Conservation (phyloP, 176 grass and related monocot species). For the Paspalum notatum region DNA sequence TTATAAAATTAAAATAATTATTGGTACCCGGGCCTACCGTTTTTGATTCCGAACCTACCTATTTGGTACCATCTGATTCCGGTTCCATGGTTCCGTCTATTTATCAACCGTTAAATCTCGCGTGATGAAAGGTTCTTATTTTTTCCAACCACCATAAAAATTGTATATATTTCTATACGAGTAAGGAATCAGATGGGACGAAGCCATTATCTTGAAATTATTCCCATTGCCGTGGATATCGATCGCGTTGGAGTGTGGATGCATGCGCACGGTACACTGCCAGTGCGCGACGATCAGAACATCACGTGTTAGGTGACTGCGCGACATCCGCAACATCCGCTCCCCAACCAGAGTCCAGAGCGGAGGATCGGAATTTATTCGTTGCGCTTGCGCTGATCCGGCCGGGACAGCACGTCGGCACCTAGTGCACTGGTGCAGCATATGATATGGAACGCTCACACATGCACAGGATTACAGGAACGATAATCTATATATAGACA, state of each 20-base stretch:
- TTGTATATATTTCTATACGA: too few species aligned
- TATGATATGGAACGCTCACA: neutral
- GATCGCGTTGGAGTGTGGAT: neutral
- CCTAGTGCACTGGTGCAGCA: too few species aligned
- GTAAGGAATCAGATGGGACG: too few species aligned
- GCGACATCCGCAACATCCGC: conserved; percentile 32
- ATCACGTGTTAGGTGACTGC: conserved; percentile 26
- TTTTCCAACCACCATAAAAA: too few species aligned
- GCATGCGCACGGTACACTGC: neutral
- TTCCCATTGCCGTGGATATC: neutral
- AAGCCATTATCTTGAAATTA: too few species aligned
- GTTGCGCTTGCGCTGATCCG: neutral
- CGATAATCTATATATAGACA: neutral
- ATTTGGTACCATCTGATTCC: too few species aligned
- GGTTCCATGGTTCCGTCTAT: too few species aligned
- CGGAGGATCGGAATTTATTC: conserved; percentile 37
- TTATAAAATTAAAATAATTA: too few species aligned
- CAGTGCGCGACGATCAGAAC: neutral
- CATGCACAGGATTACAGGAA: neutral
- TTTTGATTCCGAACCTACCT: too few species aligned
- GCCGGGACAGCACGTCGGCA: neutral
- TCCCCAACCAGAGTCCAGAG: conserved; percentile 29
- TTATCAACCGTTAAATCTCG: too few species aligned
- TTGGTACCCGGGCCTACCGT: too few species aligned
- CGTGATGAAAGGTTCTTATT: too few species aligned